Evolutionary conservation across 129 eudicot species (phyloP).

Genomic region (Artemisia annua): DNA sequence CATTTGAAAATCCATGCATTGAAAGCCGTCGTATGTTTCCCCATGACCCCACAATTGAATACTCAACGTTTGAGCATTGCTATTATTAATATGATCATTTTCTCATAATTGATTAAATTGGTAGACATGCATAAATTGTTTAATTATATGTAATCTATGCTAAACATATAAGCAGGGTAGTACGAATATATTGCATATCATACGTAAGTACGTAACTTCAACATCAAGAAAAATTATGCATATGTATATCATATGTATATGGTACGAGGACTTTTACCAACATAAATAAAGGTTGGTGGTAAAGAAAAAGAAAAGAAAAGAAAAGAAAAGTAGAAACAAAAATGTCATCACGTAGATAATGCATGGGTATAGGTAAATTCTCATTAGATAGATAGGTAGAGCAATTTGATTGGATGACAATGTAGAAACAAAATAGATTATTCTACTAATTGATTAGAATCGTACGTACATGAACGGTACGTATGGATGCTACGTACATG

Average conservation of each 20-base stretch:
- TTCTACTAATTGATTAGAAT: neutral
- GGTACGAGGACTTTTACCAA: no score
- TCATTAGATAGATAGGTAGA: neutral
- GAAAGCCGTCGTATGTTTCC: slow-evolving; percentile 6
- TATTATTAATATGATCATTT: neutral
- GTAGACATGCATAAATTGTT: no score
- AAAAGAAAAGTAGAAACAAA: neutral
- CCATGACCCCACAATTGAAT: neutral
- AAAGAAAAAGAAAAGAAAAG: no score
- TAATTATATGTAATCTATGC: no score
- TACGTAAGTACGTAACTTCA: no score
- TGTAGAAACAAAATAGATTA: neutral
- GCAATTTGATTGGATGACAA: neutral
- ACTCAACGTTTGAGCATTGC: slow-evolving; percentile 10
- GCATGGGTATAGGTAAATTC: neutral
- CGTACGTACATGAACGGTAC: no score
- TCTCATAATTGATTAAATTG: neutral
- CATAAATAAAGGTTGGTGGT: no score
- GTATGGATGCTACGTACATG: no score
- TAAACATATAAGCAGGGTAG: no score
- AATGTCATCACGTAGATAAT: neutral
- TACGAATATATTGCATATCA: no score
- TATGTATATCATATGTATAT: neutral
- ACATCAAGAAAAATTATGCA: no score
- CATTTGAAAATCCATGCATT: slow-evolving; percentile 9